phyloP scores from a whole-genome alignment of 768 basidiomycete species.

The Mycena amicta region DNA sequence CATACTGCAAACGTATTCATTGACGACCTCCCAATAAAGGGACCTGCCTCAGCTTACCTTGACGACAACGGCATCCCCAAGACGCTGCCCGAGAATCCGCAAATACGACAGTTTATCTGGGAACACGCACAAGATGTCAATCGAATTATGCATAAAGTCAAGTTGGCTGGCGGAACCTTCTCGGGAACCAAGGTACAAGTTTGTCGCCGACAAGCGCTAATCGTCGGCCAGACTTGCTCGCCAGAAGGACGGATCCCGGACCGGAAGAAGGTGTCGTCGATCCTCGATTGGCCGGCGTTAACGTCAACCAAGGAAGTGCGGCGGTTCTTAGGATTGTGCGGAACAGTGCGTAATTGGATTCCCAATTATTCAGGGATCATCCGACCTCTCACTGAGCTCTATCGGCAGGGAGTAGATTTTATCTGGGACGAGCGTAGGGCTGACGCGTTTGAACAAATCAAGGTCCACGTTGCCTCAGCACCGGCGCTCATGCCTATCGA shows the following conservation, averaged over 20 bases:
- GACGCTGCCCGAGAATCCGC: slow-evolving; percentile 21
- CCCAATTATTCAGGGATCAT: no score
- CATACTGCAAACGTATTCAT: slow-evolving; percentile 28
- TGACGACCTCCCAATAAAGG: slow-evolving; percentile 34
- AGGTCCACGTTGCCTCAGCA: slow-evolving; percentile 9
- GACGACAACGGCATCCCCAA: slow-evolving; percentile 21
- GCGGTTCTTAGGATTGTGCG: neutral
- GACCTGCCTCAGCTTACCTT: slow-evolving; percentile 28
- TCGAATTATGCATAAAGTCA: no score
- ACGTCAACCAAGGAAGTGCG: neutral
- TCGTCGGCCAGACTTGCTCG: no score
- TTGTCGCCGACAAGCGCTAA: slow-evolving; percentile 22
- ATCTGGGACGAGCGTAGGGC: no score
- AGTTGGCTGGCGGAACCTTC: no score
- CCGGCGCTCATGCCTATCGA: slow-evolving; percentile 33
- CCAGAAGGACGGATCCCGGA: no score
- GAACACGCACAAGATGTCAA: slow-evolving; percentile 33
- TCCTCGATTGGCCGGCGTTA: no score
- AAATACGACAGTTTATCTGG: slow-evolving; percentile 35
- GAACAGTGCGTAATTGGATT: no score
- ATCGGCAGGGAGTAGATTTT: no score
- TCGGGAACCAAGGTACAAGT: slow-evolving; percentile 35
- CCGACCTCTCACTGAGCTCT: no score
- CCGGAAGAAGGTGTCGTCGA: no score
- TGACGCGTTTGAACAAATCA: slow-evolving; percentile 25